Percentiles rank a stretch among this genome's conserved stretches.
Conservation (phyloP, 192 early-diverging fungal species). For the Coemansia sp. region DNA sequence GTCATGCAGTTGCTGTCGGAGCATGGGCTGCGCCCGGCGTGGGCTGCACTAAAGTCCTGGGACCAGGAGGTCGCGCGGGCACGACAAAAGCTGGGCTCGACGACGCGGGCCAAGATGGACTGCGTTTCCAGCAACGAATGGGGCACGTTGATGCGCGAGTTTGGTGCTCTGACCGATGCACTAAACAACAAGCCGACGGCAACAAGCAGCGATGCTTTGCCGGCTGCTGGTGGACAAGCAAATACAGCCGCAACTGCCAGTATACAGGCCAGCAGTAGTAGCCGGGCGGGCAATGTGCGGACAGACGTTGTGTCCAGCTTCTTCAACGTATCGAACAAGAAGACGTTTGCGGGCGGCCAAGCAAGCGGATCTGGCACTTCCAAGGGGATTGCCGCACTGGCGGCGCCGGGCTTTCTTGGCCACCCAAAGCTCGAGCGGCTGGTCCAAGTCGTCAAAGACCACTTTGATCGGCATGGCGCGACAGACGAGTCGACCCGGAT, state of each 20-base stretch:
- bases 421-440: constrained; percentile 82
- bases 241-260: not conserved
- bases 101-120: constrained; percentile 41
- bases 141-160: constrained; percentile 17
- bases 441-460: constrained; percentile 56
- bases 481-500: constrained; percentile 50
- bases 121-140: constrained; percentile 46
- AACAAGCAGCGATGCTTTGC: not conserved
- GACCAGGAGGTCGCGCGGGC: constrained; percentile 29
- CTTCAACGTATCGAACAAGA: constrained; percentile 24
- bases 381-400: constrained; percentile 7
- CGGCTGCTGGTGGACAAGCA: not conserved
- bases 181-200: constrained; percentile 8
- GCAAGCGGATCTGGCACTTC: not conserved
- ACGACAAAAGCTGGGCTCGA: constrained; percentile 10
- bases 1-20: constrained; percentile 48
- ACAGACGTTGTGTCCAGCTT: constrained; percentile 45
- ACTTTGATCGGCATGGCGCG: constrained; percentile 54
- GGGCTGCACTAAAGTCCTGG: constrained; percentile 31
- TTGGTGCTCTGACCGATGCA: constrained; percentile 18
- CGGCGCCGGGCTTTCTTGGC: constrained; percentile 41
- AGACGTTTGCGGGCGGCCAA: not conserved
- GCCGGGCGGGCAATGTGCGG: no score
- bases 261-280: no score
- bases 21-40: constrained; percentile 43